Percentiles rank a stretch among this genome's conserved stretches.
These are phyloP conservation scores for Claviceps digitariae DNA, from an alignment of 2,329 filamentous ascomycete species.

Conservation along the genomic window DNA sequence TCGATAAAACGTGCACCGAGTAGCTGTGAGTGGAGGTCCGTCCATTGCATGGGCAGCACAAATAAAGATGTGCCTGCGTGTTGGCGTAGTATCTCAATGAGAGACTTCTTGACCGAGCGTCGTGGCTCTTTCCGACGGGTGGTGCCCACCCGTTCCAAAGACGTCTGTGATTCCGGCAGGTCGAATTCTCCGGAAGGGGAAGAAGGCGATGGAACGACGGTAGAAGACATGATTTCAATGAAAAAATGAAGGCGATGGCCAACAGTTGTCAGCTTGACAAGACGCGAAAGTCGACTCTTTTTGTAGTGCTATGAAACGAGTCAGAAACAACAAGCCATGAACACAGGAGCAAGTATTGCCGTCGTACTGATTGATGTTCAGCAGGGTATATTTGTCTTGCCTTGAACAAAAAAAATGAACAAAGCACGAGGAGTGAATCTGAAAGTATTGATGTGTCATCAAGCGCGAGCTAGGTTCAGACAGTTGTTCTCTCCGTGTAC, in stretches of 20 bases:
- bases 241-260: too few species aligned
- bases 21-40: slow-evolving; percentile 33
- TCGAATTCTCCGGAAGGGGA: background rate
- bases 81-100: slow-evolving; percentile 38
- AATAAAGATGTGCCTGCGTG: slow-evolving; percentile 35
- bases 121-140: background rate
- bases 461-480: background rate
- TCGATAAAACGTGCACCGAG: slow-evolving; percentile 34
- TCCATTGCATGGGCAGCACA: slow-evolving; percentile 41
- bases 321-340: too few species aligned
- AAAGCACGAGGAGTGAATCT: too few species aligned
- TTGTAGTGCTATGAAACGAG: too few species aligned
- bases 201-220: too few species aligned
- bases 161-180: background rate
- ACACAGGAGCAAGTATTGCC: too few species aligned
- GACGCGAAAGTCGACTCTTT: too few species aligned
- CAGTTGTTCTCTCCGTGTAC: too few species aligned
- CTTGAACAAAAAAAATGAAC: background rate
- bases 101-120: slow-evolving; percentile 32
- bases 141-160: background rate
- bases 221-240: too few species aligned
- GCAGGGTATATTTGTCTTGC: background rate
- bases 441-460: slow-evolving; percentile 11
- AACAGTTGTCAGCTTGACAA: too few species aligned
- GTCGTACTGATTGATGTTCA: background rate